Conservation (phyloP, 129 eudicot genomes). For the Smallanthus sonchifolius region DNA sequence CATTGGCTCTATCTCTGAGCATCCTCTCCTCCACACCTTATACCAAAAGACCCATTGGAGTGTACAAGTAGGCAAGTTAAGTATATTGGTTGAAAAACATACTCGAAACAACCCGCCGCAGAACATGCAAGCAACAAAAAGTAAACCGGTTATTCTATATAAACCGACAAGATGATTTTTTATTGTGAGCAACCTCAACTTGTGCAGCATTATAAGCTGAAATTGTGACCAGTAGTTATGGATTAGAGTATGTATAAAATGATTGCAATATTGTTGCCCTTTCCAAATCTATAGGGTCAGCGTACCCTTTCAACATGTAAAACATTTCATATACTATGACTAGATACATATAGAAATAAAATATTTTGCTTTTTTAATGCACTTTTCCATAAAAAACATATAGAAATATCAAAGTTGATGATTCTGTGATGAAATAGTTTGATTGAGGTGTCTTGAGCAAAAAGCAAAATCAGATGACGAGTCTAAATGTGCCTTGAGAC, state of each 20-base stretch:
- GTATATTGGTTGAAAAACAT: constrained; percentile 1
- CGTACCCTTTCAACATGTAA: not conserved
- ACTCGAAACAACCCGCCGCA: not conserved
- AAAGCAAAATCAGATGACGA: not conserved
- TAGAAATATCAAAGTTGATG: not conserved
- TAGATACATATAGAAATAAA: not conserved
- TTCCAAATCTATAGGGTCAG: not conserved
- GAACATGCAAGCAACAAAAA: constrained; percentile 10
- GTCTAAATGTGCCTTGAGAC: not conserved
- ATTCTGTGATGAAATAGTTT: constrained; percentile 1
- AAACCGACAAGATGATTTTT: not conserved
- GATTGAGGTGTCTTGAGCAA: not conserved
- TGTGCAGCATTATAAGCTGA: not conserved
- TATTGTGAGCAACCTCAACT: constrained; percentile 13
- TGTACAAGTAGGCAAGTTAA: constrained; percentile 5
- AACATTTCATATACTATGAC: not conserved
- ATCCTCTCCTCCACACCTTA: not conserved
- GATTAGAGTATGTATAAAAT: not conserved
- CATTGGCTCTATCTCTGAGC: no score
- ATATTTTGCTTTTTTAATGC: no score
- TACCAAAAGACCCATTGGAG: not conserved
- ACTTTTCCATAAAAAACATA: no score
- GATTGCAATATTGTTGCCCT: not conserved
- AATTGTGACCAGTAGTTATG: not conserved
- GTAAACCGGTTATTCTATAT: not conserved